phyloP scores from a whole-genome alignment of 768 basidiomycete genomes.

The Leucosporidium yakuticum region DNA sequence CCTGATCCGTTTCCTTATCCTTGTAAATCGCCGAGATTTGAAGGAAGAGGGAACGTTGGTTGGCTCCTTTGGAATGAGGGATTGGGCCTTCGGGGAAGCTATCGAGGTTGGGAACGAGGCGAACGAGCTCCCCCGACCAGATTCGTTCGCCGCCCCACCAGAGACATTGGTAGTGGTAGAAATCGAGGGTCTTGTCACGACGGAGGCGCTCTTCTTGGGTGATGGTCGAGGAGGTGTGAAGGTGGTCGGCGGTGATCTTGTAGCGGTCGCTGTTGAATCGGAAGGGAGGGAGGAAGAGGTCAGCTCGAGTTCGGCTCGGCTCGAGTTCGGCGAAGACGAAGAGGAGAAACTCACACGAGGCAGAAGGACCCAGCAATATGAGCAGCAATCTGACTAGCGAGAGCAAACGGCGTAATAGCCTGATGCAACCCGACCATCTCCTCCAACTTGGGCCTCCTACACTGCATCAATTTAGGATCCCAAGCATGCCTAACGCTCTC shows the following conservation, averaged over 20 bases:
- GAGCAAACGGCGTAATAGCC: slow-evolving; percentile 59
- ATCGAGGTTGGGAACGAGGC: slow-evolving; percentile 43
- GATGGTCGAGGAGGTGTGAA: slow-evolving; percentile 42
- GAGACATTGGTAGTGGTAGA: slow-evolving; percentile 21
- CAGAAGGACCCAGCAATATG: slow-evolving; percentile 62
- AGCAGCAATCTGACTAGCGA: slow-evolving; percentile 67
- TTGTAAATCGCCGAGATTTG: slow-evolving; percentile 12
- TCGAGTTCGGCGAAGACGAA: neutral
- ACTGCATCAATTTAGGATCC: slow-evolving; percentile 6
- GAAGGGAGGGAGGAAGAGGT: slow-evolving; percentile 38
- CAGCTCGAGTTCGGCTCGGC: neutral
- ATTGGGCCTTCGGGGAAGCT: neutral
- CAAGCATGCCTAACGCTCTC: slow-evolving; percentile 4
- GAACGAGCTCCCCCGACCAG: slow-evolving; percentile 28
- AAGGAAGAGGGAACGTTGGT: slow-evolving; percentile 9
- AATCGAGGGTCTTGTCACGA: slow-evolving; percentile 17
- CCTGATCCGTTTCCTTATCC: neutral
- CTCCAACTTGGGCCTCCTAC: neutral
- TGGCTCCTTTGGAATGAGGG: neutral
- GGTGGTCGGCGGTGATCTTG: neutral
- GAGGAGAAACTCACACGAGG: slow-evolving; percentile 62
- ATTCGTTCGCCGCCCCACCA: slow-evolving; percentile 24
- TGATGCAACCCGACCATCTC: slow-evolving; percentile 46
- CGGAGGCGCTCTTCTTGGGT: neutral
- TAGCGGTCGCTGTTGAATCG: slow-evolving; percentile 13